Conservation (phyloP, 495 filamentous ascomycete species). For the Thozetella sp. region DNA sequence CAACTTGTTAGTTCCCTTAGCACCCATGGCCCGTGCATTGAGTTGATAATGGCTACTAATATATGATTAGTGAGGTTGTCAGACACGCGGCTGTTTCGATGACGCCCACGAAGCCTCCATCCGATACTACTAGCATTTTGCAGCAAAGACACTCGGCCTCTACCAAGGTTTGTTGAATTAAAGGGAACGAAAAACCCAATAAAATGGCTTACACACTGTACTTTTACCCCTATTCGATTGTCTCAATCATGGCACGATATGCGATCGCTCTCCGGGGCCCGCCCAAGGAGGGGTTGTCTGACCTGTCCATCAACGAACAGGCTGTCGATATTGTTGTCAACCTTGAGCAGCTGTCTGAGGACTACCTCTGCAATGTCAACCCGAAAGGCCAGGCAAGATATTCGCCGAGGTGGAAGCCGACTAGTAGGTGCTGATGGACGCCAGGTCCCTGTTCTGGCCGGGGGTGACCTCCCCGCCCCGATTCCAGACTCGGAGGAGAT, state of each 20-base stretch:
- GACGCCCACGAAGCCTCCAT: too few species aligned
- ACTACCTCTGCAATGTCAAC: background rate
- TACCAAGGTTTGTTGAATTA: too few species aligned
- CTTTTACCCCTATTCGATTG: background rate
- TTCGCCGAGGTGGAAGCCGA: background rate
- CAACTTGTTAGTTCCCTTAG: too few species aligned
- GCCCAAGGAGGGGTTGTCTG: background rate
- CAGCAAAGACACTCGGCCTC: too few species aligned
- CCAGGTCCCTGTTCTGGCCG: background rate
- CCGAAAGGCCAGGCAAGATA: background rate
- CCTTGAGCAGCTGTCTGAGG: constrained; percentile 54
- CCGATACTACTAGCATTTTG: too few species aligned
- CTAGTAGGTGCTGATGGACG: background rate
- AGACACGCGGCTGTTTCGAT: too few species aligned
- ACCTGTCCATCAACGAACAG: constrained; percentile 78
- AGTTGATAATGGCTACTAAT: too few species aligned
- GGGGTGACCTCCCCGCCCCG: background rate
- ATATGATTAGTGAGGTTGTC: too few species aligned
- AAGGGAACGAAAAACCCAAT: too few species aligned
- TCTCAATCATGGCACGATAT: background rate
- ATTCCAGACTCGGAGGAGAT: background rate
- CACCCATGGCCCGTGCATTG: too few species aligned
- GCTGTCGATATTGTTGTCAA: constrained; percentile 73
- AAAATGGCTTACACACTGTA: background rate
- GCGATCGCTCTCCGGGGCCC: background rate